phyloP scores from a whole-genome alignment of 768 basidiomycete genomes.

The Cytidiella melzeri region DNA sequence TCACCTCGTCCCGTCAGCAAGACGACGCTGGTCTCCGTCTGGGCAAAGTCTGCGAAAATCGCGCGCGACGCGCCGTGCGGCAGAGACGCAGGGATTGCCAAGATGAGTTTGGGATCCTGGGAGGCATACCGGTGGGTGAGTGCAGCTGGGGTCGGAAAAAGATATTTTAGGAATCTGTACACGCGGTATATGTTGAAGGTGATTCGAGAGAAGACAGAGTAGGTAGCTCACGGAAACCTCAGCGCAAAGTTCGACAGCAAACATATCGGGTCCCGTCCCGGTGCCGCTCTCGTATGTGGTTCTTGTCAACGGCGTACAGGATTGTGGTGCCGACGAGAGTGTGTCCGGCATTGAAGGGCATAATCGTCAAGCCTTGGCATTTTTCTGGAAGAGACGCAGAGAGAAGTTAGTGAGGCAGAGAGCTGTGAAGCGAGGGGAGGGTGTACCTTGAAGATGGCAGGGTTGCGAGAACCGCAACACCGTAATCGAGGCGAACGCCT shows the following conservation, averaged over 20 bases:
- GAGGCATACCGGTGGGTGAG: constrained; percentile 79
- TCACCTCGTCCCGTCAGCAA: constrained; percentile 78
- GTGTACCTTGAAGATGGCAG: constrained; percentile 84
- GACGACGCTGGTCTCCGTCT: constrained; percentile 78
- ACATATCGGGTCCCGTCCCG: constrained; percentile 91
- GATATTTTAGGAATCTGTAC: constrained; percentile 87
- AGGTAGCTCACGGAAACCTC: constrained; percentile 73
- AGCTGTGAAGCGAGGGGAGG: background rate
- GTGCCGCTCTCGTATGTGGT: constrained; percentile 94
- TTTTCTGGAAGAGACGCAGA: constrained; percentile 43
- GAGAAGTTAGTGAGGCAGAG: no score
- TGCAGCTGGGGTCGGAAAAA: constrained; percentile 79
- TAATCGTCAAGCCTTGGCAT: constrained; percentile 89
- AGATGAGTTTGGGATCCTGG: constrained; percentile 86
- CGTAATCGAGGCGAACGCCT: constrained; percentile 88
- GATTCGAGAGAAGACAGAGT: background rate
- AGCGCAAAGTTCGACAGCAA: constrained; percentile 79
- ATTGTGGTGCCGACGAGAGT: constrained; percentile 95
- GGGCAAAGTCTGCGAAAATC: constrained; percentile 82
- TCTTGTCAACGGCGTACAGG: constrained; percentile 90
- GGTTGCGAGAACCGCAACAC: constrained; percentile 94
- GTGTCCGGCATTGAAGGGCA: constrained; percentile 92
- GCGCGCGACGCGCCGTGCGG: constrained; percentile 88
- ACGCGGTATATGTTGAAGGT: background rate
- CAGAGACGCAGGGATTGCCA: constrained; percentile 88